Evolutionary conservation across 2,329 filamentous ascomycete species (phyloP), one percentile per base, ranked within the genome.

Genomic region (Neonectria coccinea): DNA sequence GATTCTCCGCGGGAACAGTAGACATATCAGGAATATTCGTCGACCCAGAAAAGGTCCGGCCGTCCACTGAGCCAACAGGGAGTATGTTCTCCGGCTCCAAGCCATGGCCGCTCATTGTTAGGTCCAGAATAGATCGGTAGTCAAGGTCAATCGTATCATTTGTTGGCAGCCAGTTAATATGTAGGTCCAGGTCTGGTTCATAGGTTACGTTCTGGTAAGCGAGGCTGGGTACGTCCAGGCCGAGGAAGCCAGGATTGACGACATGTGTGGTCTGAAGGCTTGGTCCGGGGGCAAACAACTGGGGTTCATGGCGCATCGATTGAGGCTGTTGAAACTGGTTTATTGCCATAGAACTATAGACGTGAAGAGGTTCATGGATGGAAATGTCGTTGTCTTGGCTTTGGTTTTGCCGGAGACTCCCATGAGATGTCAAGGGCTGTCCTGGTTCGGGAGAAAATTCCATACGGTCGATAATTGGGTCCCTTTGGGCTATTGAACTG

Each of bases 81-180:
- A 25, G 10, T 5, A 5, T 44, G 10, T 5, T 48, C n/a, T 7
- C 16, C n/a, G 1, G 31, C 14, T 54, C 44, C 29, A 16, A 36
- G 1, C 12, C 36, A 12, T 4, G 18, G 8, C 14, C 22, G 12
- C 14, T 51, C 44, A 4, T 36, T 25, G 7, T 59, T 53, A 12
- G 61, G 42, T 41, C 59, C 1, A 58, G 41, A 10, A 71, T 68
- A 0, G 67, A 71, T 20, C 29, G 67, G 18, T 73, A 74, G 33
- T 74, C 72, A 6, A 73, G 60, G 12, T 73, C 68, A 5, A 67
- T 64, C 3, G 55, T 50, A 18, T 74, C 63, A 29, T 74, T 66
- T 14, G 70, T 55, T 12, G 68, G 69, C 5, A 75, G 25, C 73
- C 73, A 74, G n/a, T 75, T 74, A 29, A 75, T 69, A 0, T 65